These are phyloP conservation scores for Russula griseocarnosa DNA, from an alignment of 768 basidiomycete genomes.

Conservation along the genomic window DNA sequence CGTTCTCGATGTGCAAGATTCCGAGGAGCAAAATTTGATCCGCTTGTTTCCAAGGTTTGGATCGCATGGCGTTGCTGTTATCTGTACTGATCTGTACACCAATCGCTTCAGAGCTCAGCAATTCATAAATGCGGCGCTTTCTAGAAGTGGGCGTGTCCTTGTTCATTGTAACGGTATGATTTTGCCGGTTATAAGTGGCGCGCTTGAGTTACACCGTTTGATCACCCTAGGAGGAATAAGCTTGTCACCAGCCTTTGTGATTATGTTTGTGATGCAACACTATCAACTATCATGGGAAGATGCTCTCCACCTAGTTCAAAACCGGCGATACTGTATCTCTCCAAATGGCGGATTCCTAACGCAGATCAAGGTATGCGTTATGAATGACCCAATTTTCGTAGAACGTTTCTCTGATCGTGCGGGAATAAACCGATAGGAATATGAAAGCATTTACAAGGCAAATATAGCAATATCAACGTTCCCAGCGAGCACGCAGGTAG, in stretches of 20 bases:
- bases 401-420: conserved; percentile 1
- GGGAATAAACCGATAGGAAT: conserved; percentile 54
- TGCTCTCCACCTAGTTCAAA: conserved; percentile 83
- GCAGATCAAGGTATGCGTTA: conserved; percentile 73
- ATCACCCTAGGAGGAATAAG: conserved; percentile 68
- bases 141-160: conserved; percentile 67
- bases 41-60: conserved; percentile 80
- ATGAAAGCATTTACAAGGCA: conserved; percentile 88
- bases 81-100: conserved; percentile 1
- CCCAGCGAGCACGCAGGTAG: conserved; percentile 45
- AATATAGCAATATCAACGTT: conserved; percentile 61
- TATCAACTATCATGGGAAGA: conserved; percentile 82
- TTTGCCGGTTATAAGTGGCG: neutral
- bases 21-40: conserved; percentile 93
- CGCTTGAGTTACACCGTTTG: neutral
- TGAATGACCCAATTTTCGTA: neutral
- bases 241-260: conserved; percentile 82
- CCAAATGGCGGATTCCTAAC: conserved; percentile 90
- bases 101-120: conserved; percentile 54
- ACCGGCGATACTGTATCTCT: conserved; percentile 88
- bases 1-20: conserved; percentile 84
- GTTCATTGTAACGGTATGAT: conserved; percentile 83
- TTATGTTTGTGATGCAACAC: conserved; percentile 91
- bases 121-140: conserved; percentile 70
- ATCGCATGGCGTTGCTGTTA: neutral